Base-by-base conservation (phyloP, 495 filamentous ascomycete species). In the Saxispiralis lemnorum region DNA sequence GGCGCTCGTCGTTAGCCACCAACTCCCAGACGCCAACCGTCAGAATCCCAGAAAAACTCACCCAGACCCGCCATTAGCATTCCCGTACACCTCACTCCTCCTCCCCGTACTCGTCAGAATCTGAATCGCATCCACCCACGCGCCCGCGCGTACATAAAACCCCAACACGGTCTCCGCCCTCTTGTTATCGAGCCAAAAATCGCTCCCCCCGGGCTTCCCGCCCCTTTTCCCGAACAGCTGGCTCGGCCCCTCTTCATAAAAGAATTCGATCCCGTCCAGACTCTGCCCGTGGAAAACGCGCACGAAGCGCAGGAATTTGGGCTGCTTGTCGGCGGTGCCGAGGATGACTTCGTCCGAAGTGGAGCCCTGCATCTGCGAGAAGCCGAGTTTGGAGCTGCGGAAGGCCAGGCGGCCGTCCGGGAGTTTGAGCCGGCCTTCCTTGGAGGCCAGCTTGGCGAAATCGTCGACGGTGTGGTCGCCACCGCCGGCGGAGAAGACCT, bases 191-290 rank as follows among this genome's bases (percentile, higher is more conserved):
- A 94, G 66, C 10, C 77, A 66, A 61, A 89, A 94, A 28, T 75
- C 72, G 52, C 81, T 78, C 2, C 80, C 82, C 7, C 79, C 80
- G 32, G 67, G 62, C 49, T 80, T 79, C 1, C 81, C 84, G 6
- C 80, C 83, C 47, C 71, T 68, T 49, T 84, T 86, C 17, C 89
- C 89, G 65, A 97, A 93, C 12, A 97, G 63, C 59, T 97, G 88
- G 44, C 70, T 81, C 2, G 80, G 81, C 19, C 68, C 68, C 59
- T 96, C 87, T 47, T 95, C 89, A 54, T 94, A 97, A 46, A 79
- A 70, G 56, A 97, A 95, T 55, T 95, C 89, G 10, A 97, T 51
- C 0, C 89, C 89, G 57, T 93, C 83, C 38, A 96, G 48, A 6
- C 81, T 78, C 45, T 64, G 62, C 0, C 81, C 85, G 52, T 87